Conservation (phyloP, 495 filamentous ascomycete genomes). For the Podospora australis region DNA sequence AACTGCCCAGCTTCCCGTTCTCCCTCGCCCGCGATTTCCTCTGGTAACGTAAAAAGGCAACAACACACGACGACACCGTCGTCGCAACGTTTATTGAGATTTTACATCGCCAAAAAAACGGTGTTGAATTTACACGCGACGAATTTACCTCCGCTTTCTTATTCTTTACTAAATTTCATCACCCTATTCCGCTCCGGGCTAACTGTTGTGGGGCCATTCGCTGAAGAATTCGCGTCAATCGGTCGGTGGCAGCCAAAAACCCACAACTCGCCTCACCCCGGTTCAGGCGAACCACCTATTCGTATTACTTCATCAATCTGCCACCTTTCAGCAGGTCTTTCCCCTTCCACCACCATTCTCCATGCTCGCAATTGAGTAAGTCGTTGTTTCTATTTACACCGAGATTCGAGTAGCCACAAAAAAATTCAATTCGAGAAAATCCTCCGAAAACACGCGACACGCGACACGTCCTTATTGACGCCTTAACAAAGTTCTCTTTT, state of each 20-base stretch:
- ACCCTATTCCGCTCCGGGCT: no score
- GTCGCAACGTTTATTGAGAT: no score
- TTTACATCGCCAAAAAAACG: background rate
- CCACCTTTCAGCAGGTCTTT: no score
- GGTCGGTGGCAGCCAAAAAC: background rate
- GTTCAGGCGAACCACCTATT: constrained; percentile 3
- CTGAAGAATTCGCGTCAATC: constrained; percentile 8
- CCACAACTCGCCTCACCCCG: background rate
- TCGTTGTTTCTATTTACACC: constrained; percentile 6
- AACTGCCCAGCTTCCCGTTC: constrained; percentile 9
- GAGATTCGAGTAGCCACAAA: background rate
- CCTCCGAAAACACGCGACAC: background rate
- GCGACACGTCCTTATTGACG: constrained; percentile 1
- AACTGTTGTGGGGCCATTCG: constrained; percentile 12
- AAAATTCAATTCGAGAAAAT: background rate
- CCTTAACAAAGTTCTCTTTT: constrained; percentile 21
- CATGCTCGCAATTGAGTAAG: constrained; percentile 30
- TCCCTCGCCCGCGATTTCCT: constrained; percentile 20
- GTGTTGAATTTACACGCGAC: no score
- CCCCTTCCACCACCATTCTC: constrained; percentile 9
- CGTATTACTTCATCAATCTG: no score
- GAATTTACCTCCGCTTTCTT: no score
- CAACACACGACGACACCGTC: no score
- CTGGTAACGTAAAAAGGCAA: no score
- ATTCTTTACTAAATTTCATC: no score